Conservation (phyloP, 106 monocot genomes). For the Allium cepa region DNA sequence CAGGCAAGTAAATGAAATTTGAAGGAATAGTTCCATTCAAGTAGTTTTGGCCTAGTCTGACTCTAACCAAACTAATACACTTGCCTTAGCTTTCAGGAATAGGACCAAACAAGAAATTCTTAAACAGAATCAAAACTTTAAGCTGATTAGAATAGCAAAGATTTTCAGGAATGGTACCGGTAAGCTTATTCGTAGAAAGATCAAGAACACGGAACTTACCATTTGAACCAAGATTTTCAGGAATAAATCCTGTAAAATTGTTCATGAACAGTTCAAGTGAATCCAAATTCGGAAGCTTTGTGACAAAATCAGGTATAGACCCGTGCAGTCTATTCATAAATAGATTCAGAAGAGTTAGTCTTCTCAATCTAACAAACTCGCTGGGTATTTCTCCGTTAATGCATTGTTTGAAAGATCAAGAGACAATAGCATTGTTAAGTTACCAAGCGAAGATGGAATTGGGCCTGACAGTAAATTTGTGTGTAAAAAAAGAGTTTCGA, state of each 20-base stretch:
- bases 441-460: constrained; percentile 67
- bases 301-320: constrained; percentile 63
- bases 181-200: constrained; percentile 80
- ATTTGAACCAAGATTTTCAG: constrained; percentile 49
- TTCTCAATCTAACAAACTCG: constrained; percentile 28
- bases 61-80: constrained; percentile 58
- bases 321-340: constrained; percentile 93
- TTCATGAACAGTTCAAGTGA: constrained; percentile 82
- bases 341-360: constrained; percentile 61
- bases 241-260: constrained; percentile 81
- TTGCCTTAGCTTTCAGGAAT: constrained; percentile 58
- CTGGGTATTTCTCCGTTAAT: constrained; percentile 69
- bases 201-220: constrained; percentile 54
- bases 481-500: constrained; percentile 82
- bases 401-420: constrained; percentile 94
- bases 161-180: constrained; percentile 49
- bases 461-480: constrained; percentile 61
- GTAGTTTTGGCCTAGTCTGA: constrained; percentile 72
- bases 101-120: constrained; percentile 80
- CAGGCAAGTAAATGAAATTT: constrained; percentile 64
- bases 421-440: constrained; percentile 37
- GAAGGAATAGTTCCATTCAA: constrained; percentile 78
- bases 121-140: constrained; percentile 60
- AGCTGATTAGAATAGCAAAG: constrained; percentile 58
- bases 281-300: constrained; percentile 49